Evolutionary conservation across 2,329 filamentous ascomycete genomes (phyloP).

Genomic region (Amauroascus niger): DNA sequence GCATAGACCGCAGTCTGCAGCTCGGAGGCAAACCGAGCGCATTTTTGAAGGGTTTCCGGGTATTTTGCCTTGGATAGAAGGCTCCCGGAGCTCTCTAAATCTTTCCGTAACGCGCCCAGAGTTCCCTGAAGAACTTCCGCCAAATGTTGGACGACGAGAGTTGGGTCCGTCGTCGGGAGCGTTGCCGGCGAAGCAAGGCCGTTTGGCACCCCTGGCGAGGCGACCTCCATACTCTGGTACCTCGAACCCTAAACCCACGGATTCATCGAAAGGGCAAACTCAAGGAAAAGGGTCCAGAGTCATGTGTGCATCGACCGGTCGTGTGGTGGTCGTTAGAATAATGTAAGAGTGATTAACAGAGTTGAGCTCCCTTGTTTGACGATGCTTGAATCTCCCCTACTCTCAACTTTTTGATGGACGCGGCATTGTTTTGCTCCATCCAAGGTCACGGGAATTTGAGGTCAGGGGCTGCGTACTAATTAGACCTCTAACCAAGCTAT

Average conservation of each 20-base stretch:
- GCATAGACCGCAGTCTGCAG: slow-evolving; percentile 82
- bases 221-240: slow-evolving; percentile 20
- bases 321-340: slow-evolving; percentile 15
- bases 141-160: slow-evolving; percentile 61
- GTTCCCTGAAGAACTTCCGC: slow-evolving; percentile 61
- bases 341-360: slow-evolving; percentile 1
- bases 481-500: slow-evolving; percentile 3
- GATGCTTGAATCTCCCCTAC: slow-evolving; percentile 4
- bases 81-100: slow-evolving; percentile 72
- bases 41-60: slow-evolving; percentile 74
- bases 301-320: slow-evolving; percentile 16
- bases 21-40: slow-evolving; percentile 80
- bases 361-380: not conserved
- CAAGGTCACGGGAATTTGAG: slow-evolving; percentile 14
- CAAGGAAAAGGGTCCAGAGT: slow-evolving; percentile 1
- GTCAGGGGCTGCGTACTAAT: slow-evolving; percentile 9
- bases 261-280: slow-evolving; percentile 27
- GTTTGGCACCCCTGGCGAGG: slow-evolving; percentile 20
- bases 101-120: slow-evolving; percentile 62
- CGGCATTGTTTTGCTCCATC: slow-evolving; percentile 14
- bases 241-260: slow-evolving; percentile 19
- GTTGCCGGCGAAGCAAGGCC: slow-evolving; percentile 15
- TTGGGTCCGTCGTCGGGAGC: slow-evolving; percentile 49
- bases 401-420: slow-evolving; percentile 17
- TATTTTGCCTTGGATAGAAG: slow-evolving; percentile 64